Evolutionary conservation across 169 alveolate genomes (phyloP).

Genomic region (Plasmodium knowlesi): DNA sequence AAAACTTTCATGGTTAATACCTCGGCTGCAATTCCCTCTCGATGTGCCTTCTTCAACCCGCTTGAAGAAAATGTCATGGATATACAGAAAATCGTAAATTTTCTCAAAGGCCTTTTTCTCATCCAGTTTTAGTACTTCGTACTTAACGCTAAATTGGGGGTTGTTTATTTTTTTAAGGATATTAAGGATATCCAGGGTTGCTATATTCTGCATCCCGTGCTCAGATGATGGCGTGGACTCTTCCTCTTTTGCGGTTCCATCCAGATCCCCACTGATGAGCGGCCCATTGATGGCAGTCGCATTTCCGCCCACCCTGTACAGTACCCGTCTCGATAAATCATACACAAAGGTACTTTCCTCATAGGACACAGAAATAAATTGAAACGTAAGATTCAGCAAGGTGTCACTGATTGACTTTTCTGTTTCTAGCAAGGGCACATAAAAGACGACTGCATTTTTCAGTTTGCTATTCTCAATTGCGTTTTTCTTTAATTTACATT

Average conservation of each 20-base stretch:
- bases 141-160: constrained; percentile 11
- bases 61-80: constrained; percentile 41
- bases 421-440: constrained; percentile 61
- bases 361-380: not conserved
- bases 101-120: constrained; percentile 22
- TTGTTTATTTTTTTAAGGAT: constrained; percentile 14
- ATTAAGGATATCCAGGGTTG: not conserved
- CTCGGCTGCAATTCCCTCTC: not conserved
- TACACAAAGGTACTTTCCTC: constrained; percentile 19
- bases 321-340: constrained; percentile 17
- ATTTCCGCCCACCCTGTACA: constrained; percentile 6
- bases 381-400: constrained; percentile 12
- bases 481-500: not conserved
- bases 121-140: constrained; percentile 19
- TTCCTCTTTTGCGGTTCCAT: not conserved
- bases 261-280: not conserved
- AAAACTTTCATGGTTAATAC: not conserved
- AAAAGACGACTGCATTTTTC: constrained; percentile 60
- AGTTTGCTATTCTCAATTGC: constrained; percentile 7
- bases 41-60: not conserved
- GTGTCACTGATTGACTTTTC: constrained; percentile 68
- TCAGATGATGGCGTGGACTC: not conserved
- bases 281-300: not conserved
- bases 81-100: constrained; percentile 32
- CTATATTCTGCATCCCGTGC: not conserved